phyloP scores from a whole-genome alignment of 805 yeast genomes.

The Groenewaldozyma tartarivorans region DNA sequence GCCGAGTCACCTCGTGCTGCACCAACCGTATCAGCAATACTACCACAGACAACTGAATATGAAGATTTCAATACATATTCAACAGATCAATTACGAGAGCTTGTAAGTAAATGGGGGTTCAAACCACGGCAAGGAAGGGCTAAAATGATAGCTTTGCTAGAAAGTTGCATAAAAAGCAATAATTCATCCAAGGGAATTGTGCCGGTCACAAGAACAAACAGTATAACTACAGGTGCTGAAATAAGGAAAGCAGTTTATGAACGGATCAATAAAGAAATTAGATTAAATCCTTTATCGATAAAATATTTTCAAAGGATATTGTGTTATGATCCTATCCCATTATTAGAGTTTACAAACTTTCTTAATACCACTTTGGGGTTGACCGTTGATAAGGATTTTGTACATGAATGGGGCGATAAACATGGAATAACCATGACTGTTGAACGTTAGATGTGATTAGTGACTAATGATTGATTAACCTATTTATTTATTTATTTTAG shows the following conservation, averaged over 20 bases:
- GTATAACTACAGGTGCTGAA: background rate
- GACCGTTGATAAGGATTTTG: background rate
- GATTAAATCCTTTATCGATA: background rate
- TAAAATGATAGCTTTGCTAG: background rate
- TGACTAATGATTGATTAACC: too few species aligned
- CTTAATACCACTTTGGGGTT: background rate
- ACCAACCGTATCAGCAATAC: too few species aligned
- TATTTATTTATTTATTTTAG: too few species aligned
- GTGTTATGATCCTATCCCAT: background rate
- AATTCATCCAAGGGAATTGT: background rate
- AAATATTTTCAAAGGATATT: too few species aligned
- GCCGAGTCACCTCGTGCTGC: background rate
- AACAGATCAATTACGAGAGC: background rate
- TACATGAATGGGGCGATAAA: background rate
- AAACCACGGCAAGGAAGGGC: background rate
- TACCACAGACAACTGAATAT: too few species aligned
- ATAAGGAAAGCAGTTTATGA: background rate
- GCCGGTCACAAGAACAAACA: background rate
- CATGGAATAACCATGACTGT: too few species aligned
- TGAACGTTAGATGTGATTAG: too few species aligned
- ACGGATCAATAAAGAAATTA: background rate
- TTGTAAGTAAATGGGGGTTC: background rate
- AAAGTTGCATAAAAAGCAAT: too few species aligned
- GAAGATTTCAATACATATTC: background rate
- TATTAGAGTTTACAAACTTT: background rate